Percentiles rank a stretch among this genome's conserved stretches.
These are phyloP conservation scores for Aspergillus neotritici DNA, from an alignment of 2,329 filamentous ascomycete species.

Conservation along the genomic window DNA sequence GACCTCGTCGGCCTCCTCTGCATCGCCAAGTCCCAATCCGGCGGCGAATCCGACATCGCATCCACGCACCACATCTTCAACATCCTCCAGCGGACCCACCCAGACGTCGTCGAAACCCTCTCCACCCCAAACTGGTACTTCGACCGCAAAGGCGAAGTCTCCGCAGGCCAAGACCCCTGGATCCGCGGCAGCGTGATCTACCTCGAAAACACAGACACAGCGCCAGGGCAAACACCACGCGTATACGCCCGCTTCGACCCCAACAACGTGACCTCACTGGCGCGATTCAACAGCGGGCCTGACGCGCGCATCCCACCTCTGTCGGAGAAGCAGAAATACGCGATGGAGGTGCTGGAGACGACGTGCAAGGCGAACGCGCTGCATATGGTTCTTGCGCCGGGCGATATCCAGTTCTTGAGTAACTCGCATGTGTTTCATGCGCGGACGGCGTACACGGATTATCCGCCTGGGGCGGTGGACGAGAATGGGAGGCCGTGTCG, in stretches of 20 bases:
- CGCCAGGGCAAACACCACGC: too few relatives aligned
- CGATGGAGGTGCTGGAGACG: slow-evolving; percentile 21
- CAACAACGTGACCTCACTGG: slow-evolving; percentile 69
- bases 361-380: slow-evolving; percentile 20
- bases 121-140: slow-evolving; percentile 84
- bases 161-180: slow-evolving; percentile 66
- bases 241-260: slow-evolving; percentile 45
- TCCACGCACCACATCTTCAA: slow-evolving; percentile 79
- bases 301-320: slow-evolving; percentile 22
- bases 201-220: slow-evolving; percentile 59
- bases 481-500: slow-evolving; percentile 16
- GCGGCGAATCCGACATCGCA: slow-evolving; percentile 78
- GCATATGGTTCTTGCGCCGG: slow-evolving; percentile 24
- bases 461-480: slow-evolving; percentile 19
- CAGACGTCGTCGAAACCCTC: slow-evolving; percentile 70
- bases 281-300: slow-evolving; percentile 58
- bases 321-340: slow-evolving; percentile 21
- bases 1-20: slow-evolving; percentile 82
- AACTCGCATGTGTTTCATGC: slow-evolving; percentile 26
- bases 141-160: slow-evolving; percentile 81
- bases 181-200: slow-evolving; percentile 70
- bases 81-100: slow-evolving; percentile 64
- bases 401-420: slow-evolving; percentile 25
- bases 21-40: slow-evolving; percentile 69
- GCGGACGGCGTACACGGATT: slow-evolving; percentile 23